Percentiles rank a stretch among this genome's conserved stretches.
phyloP scores from a whole-genome alignment of 2,329 filamentous ascomycete genomes.

The Sporothrix mexicana region DNA sequence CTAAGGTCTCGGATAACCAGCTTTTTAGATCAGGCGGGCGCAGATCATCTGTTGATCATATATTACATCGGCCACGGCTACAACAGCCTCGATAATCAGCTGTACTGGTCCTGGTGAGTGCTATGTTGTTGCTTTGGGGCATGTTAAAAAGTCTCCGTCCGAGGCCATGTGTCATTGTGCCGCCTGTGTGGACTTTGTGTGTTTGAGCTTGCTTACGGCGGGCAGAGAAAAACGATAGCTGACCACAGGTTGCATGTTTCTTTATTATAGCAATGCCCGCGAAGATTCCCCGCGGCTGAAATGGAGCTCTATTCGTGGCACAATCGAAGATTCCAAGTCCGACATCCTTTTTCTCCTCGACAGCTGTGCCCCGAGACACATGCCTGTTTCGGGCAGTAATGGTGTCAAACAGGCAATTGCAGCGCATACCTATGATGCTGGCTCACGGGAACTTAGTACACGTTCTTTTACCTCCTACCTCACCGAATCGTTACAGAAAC shows the following conservation, averaged over 20 bases:
- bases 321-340: slow-evolving; percentile 67
- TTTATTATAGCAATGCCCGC: slow-evolving; percentile 56
- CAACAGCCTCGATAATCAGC: slow-evolving; percentile 62
- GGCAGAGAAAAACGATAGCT: background rate
- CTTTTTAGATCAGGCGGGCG: slow-evolving; percentile 63
- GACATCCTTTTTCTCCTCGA: slow-evolving; percentile 68
- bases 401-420: slow-evolving; percentile 68
- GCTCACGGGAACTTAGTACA: slow-evolving; percentile 51
- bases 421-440: slow-evolving; percentile 61
- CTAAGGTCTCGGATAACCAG: slow-evolving; percentile 65
- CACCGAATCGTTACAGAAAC: slow-evolving; percentile 59
- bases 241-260: background rate
- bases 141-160: background rate
- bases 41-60: slow-evolving; percentile 67
- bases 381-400: slow-evolving; percentile 56
- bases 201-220: background rate
- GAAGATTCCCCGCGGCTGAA: slow-evolving; percentile 66
- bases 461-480: slow-evolving; percentile 65
- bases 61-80: slow-evolving; percentile 69
- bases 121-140: slow-evolving; percentile 32
- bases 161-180: background rate
- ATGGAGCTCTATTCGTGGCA: slow-evolving; percentile 67
- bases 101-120: slow-evolving; percentile 71
- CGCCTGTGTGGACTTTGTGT: no score
- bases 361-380: slow-evolving; percentile 63